These are phyloP conservation scores for Ganoderma multipileum DNA, from an alignment of 1,284 basidiomycete species.

Conservation along the genomic window DNA sequence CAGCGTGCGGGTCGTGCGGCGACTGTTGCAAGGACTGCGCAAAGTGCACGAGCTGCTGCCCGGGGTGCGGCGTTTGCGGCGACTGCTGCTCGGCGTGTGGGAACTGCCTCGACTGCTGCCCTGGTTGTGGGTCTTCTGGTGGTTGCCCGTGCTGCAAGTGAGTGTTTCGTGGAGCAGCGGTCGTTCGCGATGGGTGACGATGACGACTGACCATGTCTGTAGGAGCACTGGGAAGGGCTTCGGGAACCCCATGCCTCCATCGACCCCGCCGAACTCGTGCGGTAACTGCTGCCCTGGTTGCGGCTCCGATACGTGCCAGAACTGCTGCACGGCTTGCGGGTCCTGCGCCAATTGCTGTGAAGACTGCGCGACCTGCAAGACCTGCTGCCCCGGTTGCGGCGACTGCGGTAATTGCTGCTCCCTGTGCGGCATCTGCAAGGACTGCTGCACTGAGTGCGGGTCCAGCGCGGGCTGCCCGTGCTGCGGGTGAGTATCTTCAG, in stretches of 20 bases:
- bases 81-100: not conserved
- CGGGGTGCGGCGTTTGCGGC: not conserved
- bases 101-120: not conserved
- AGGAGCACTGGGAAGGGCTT: not conserved
- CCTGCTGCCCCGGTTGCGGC: not conserved
- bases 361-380: not conserved
- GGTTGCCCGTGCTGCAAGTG: slow-evolving; percentile 2
- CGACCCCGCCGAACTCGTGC: not conserved
- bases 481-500: not conserved
- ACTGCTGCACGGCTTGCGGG: not conserved
- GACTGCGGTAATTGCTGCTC: not conserved
- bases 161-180: not conserved
- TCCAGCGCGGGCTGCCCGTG: not conserved
- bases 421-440: not conserved
- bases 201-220: not conserved
- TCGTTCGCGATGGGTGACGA: not conserved
- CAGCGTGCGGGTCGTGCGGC: not conserved
- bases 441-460: not conserved
- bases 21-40: not conserved
- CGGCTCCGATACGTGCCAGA: not conserved
- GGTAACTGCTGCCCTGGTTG: not conserved
- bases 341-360: not conserved
- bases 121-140: not conserved
- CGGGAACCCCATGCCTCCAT: not conserved
- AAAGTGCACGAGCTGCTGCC: not conserved